Evolutionary conservation across 148 eudicot genomes (phyloP), one percentile per base, ranked within the genome.

Genomic region (Rhododendron molle): DNA sequence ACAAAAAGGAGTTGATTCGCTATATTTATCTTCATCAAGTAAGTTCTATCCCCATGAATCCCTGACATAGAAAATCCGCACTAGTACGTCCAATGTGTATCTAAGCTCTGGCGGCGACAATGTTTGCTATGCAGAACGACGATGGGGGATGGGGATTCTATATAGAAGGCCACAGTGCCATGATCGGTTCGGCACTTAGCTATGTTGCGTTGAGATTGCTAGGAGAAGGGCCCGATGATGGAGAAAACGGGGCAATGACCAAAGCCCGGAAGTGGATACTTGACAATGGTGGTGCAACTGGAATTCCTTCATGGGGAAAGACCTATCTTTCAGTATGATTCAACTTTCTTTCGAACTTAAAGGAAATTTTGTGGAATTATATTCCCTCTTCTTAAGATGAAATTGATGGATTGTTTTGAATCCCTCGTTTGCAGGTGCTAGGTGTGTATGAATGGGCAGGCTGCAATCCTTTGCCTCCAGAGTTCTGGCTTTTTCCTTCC

Each of bases 401-500:
- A 60, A 60, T 60, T 21, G 67, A 60, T 60, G 26, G 67, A 47
- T 10, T 47, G 47, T 4, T 44, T 38, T 38, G 62, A 11, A 20
- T 20, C 16, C 18, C 74, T 14, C 36, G 11, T 85, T 7, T 54
- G 44, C 56, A 87, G 90, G 88, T 89, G 26, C 86, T 89, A 54
- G 90, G 90, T 30, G 90, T 87, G 56, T 89, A 86, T 58, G 90
- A 89, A 43, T 89, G 90, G 90, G 87, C 74, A 84, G 90, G 90
- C 4, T 86, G 85, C 85, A 89, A 86, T 80, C 87, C 89, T 49
- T 49, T 89, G 28, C 88, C 91, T 73, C 91, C 89, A 10, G 89
- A 89, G 46, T 89, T 89, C 73, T 89, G 91, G 91, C 87, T 89
- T 60, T 87, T 85, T 71, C 91, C 91, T 54, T 78, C 87, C 38